These are phyloP conservation scores for Tulasnella sp. DNA, from an alignment of 768 basidiomycete genomes.

Conservation along the genomic window DNA sequence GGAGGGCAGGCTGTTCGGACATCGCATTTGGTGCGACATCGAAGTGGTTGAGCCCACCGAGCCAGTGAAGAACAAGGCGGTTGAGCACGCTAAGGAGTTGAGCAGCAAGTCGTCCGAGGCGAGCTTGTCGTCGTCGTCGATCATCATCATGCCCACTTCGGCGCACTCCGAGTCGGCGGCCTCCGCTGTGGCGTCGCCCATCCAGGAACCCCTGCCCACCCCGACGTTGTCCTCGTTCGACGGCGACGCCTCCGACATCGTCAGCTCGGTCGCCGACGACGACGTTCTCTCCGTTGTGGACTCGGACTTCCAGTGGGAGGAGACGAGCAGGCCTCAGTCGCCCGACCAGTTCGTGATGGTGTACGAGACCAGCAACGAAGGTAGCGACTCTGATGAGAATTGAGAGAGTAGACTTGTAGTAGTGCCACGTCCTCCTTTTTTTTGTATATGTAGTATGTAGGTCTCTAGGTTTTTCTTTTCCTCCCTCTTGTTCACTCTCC, in stretches of 20 bases:
- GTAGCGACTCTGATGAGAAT: neutral
- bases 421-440: neutral
- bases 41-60: neutral
- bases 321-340: constrained; percentile 1
- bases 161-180: neutral
- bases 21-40: constrained; percentile 72
- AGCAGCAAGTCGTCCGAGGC: constrained; percentile 42
- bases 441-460: neutral
- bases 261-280: neutral
- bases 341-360: constrained; percentile 33
- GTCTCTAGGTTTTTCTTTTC: neutral
- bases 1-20: constrained; percentile 64
- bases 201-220: neutral
- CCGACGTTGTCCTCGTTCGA: constrained; percentile 29
- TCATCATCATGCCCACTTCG: constrained; percentile 66
- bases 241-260: constrained; percentile 2
- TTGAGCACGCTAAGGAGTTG: neutral
- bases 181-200: neutral
- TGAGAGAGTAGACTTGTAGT: neutral
- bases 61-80: neutral
- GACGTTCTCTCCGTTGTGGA: neutral
- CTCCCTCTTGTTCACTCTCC: neutral
- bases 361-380: constrained; percentile 23
- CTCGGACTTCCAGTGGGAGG: constrained; percentile 27
- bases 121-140: constrained; percentile 59